These are phyloP conservation scores for Coelastrella sp. DNA, from an alignment of 139 green algal species.

Conservation along the genomic window DNA sequence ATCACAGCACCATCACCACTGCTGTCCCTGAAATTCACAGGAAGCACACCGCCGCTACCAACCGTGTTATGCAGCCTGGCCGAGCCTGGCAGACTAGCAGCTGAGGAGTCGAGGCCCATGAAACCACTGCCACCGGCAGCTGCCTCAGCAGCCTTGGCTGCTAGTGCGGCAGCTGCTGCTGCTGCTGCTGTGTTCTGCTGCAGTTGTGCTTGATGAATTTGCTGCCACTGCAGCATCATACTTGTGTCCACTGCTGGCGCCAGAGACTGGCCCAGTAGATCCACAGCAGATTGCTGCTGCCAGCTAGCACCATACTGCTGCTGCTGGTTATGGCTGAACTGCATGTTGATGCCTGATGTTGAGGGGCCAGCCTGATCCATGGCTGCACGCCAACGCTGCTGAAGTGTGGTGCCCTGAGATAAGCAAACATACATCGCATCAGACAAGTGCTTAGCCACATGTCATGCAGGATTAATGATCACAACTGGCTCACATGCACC, in stretches of 20 bases:
- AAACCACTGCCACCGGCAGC: background rate
- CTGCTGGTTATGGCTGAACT: conserved; percentile 1
- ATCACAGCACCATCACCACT: background rate
- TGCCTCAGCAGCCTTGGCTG: conserved; percentile 38
- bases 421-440: no score
- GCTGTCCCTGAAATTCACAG: background rate
- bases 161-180: conserved; percentile 31
- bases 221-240: conserved; percentile 40
- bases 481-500: no score
- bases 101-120: background rate
- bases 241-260: background rate
- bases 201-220: conserved; percentile 20
- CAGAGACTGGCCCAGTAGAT: conserved; percentile 23
- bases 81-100: conserved; percentile 6
- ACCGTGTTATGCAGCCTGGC: background rate
- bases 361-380: conserved; percentile 31
- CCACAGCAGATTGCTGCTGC: conserved; percentile 4
- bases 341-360: conserved; percentile 11
- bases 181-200: conserved; percentile 19
- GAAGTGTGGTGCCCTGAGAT: background rate
- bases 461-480: no score
- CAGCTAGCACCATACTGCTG: conserved; percentile 19
- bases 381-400: conserved; percentile 33
- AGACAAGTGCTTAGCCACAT: no score
- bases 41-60: background rate